phyloP scores from a whole-genome alignment of 78 protist species.

The Paulinella micropora region DNA sequence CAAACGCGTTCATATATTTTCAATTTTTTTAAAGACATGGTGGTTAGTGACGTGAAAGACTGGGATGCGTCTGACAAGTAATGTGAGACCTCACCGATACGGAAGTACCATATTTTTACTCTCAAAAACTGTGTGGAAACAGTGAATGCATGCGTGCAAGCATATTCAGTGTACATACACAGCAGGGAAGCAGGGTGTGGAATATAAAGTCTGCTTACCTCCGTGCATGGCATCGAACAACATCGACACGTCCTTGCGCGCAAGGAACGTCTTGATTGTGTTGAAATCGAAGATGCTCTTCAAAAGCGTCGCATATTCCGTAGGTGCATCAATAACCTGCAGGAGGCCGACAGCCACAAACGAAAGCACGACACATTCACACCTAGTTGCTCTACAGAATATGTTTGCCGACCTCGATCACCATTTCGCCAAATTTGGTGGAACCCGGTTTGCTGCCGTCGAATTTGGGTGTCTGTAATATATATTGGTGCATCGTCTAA shows the following conservation, averaged over 20 bases:
- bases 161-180: too few species aligned
- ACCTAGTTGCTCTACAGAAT: not conserved
- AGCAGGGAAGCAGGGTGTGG: not conserved
- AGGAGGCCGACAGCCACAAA: not conserved
- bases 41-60: too few species aligned
- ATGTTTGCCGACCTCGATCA: not conserved
- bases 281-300: constrained; percentile 65
- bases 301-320: constrained; percentile 21
- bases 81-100: too few species aligned
- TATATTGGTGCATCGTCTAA: not conserved
- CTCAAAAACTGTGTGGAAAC: too few species aligned
- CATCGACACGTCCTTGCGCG: constrained; percentile 42
- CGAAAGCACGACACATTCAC: not conserved
- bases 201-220: too few species aligned
- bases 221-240: constrained; percentile 76
- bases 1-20: too few species aligned
- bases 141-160: too few species aligned
- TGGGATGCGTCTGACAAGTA: too few species aligned
- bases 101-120: too few species aligned
- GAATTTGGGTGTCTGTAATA: not conserved
- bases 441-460: not conserved
- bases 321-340: not conserved
- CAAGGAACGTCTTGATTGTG: constrained; percentile 23
- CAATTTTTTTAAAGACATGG: too few species aligned
- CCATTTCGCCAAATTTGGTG: not conserved